Conservation (phyloP, 495 filamentous ascomycete species). For the Xylaria telfairii region DNA sequence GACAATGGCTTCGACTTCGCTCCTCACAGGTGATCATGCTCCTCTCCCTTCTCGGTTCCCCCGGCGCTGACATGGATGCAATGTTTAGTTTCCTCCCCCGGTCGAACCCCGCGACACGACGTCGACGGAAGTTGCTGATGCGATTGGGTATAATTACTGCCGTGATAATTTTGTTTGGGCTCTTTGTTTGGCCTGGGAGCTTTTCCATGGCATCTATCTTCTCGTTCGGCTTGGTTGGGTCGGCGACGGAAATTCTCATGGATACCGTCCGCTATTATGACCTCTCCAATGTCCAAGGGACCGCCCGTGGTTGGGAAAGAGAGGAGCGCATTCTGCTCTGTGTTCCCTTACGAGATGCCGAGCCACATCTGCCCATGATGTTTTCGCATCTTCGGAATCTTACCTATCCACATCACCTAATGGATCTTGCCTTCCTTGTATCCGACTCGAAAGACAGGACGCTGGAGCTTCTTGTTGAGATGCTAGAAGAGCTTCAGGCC, state of each 20-base stretch:
- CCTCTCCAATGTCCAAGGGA: slow-evolving; percentile 85
- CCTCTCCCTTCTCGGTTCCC: neutral
- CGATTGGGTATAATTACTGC: slow-evolving; percentile 62
- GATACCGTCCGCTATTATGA: slow-evolving; percentile 98
- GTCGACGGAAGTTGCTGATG: slow-evolving; percentile 74
- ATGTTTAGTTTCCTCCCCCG: slow-evolving; percentile 82
- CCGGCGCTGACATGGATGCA: slow-evolving; percentile 18
- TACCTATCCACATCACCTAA: slow-evolving; percentile 95
- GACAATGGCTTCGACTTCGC: slow-evolving; percentile 77
- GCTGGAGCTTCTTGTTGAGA: slow-evolving; percentile 71
- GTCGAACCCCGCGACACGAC: slow-evolving; percentile 72
- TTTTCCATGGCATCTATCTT: slow-evolving; percentile 70
- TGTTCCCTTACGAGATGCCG: slow-evolving; percentile 91
- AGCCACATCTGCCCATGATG: slow-evolving; percentile 96
- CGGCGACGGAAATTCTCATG: slow-evolving; percentile 74
- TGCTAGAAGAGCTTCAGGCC: slow-evolving; percentile 81
- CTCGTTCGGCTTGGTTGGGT: slow-evolving; percentile 74
- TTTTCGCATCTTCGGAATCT: slow-evolving; percentile 95
- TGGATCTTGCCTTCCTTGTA: slow-evolving; percentile 95
- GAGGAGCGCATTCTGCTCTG: slow-evolving; percentile 96
- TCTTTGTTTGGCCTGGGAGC: slow-evolving; percentile 70
- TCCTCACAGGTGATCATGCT: slow-evolving; percentile 72
- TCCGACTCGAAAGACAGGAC: slow-evolving; percentile 97
- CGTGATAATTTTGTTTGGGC: slow-evolving; percentile 61
- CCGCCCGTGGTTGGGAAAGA: slow-evolving; percentile 88